phyloP scores from a whole-genome alignment of 108 stramenopile species.

The Cyclotella kingstonii region DNA sequence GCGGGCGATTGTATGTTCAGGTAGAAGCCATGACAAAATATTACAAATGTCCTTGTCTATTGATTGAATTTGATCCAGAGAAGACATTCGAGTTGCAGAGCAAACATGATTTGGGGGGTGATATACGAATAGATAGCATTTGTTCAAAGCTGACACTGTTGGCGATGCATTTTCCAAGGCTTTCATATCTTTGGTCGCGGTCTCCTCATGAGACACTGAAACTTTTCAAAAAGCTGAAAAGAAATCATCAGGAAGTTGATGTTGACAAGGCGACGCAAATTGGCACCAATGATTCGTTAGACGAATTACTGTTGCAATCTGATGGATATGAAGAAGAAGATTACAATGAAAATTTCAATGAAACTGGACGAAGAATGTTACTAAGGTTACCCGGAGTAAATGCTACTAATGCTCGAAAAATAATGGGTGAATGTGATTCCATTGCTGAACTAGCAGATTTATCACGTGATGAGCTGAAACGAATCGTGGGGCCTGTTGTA shows the following conservation, averaged over 20 bases:
- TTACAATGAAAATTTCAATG: constrained; percentile 78
- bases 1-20: constrained; percentile 93
- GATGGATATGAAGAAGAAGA: constrained; percentile 56
- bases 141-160: constrained; percentile 87
- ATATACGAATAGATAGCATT: constrained; percentile 81
- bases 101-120: constrained; percentile 72
- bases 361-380: constrained; percentile 85
- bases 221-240: constrained; percentile 86
- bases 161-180: constrained; percentile 85
- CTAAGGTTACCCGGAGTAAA: constrained; percentile 89
- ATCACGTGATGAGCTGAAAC: constrained; percentile 73
- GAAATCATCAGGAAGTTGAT: constrained; percentile 84
- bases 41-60: constrained; percentile 85
- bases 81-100: constrained; percentile 89
- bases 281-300: constrained; percentile 75
- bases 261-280: constrained; percentile 80
- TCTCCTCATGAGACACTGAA: constrained; percentile 90
- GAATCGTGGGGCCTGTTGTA: constrained; percentile 73
- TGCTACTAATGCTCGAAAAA: constrained; percentile 72
- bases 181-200: constrained; percentile 92
- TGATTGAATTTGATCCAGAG: constrained; percentile 93
- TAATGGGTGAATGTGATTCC: constrained; percentile 83
- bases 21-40: constrained; percentile 90
- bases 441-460: constrained; percentile 78
- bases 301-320: constrained; percentile 49